phyloP scores from a whole-genome alignment of 805 yeast genomes.

The Sugiyamaella smithiae region DNA sequence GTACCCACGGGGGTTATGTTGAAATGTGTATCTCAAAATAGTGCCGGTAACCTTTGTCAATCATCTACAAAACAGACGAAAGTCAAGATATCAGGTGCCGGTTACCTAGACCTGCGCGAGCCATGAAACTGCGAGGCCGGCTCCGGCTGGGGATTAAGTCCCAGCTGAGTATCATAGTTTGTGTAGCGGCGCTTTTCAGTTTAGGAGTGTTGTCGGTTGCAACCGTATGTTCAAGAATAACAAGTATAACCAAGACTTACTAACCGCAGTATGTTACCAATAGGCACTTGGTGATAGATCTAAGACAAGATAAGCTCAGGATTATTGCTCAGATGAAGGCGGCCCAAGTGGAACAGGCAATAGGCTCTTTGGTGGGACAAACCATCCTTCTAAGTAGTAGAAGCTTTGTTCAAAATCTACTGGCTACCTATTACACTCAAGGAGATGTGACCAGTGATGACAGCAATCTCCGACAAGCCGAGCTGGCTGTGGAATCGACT shows the following conservation, averaged over 20 bases:
- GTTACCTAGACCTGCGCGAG: too few relatives aligned
- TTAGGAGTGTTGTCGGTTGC: constrained; percentile 70
- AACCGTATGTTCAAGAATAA: constrained; percentile 37
- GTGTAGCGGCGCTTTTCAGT: constrained; percentile 66
- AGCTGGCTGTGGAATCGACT: constrained; percentile 21
- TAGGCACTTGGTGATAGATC: constrained; percentile 52
- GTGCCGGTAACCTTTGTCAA: too few relatives aligned
- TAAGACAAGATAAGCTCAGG: constrained; percentile 65
- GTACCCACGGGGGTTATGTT: too few relatives aligned
- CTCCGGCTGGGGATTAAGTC: constrained; percentile 54
- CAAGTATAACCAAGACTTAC: too few relatives aligned
- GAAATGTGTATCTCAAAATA: too few relatives aligned
- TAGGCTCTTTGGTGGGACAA: constrained; percentile 64
- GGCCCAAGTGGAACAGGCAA: constrained; percentile 68
- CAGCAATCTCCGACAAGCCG: constrained; percentile 16
- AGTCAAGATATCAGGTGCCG: too few relatives aligned
- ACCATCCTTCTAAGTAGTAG: constrained; percentile 58
- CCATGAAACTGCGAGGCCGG: constrained; percentile 4
- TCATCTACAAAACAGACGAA: too few relatives aligned
- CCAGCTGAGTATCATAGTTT: constrained; percentile 69
- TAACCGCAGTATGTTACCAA: constrained; percentile 50
- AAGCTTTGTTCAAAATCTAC: constrained; percentile 54
- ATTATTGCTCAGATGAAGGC: constrained; percentile 80
- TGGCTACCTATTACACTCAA: constrained; percentile 45
- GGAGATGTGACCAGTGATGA: constrained; percentile 7